Evolutionary conservation across 2,329 filamentous ascomycete species (phyloP), one percentile per base, ranked within the genome.

Genomic region (Sclerotinia subarctica): DNA sequence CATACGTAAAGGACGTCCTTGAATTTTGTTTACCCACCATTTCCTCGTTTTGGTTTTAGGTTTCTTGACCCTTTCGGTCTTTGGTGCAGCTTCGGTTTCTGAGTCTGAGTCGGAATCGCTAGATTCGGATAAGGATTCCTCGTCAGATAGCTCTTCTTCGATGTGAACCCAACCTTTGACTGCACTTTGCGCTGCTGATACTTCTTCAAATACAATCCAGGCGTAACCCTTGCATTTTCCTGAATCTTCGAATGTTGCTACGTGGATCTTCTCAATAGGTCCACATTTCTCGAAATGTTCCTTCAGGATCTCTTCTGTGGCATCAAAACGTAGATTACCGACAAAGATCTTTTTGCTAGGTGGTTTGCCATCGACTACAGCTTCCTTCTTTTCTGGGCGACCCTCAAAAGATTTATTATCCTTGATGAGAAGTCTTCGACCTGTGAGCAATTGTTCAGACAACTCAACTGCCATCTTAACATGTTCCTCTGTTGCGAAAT

Each of bases 211-310:
- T 70, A 92, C 92, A 70, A 99, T 88, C 94, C 95, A 99, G 7
- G 90, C 95, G 80, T 90, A 99, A 24, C 95, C 96, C 81, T 98
- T 98, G 83, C 95, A 99, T 81, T 98, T 99, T 54, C 95, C 95
- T 26, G 90, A 90, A 78, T 99, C 96, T 79, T 98, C 92, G 77
- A 99, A 99, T 0, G 94, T 97, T 3, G 95, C 95, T 73, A 98
- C 83, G 80, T 96, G 94, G 72, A 93, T 86, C 81, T 91, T 91
- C 65, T 89, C 87, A 70, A 98, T 87, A 70, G 89, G 84, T 63
- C 95, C 95, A 77, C 94, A 98, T 78, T 90, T 92, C 60, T 85
- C 85, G 78, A 97, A 98, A 77, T 97, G 92, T 71, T 89, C 84
- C 72, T 88, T 83, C 62, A 99, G 80, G 74, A 92, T 88, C 66